Conservation (phyloP, 192 early-diverging fungal genomes). For the Backusella westeae region DNA sequence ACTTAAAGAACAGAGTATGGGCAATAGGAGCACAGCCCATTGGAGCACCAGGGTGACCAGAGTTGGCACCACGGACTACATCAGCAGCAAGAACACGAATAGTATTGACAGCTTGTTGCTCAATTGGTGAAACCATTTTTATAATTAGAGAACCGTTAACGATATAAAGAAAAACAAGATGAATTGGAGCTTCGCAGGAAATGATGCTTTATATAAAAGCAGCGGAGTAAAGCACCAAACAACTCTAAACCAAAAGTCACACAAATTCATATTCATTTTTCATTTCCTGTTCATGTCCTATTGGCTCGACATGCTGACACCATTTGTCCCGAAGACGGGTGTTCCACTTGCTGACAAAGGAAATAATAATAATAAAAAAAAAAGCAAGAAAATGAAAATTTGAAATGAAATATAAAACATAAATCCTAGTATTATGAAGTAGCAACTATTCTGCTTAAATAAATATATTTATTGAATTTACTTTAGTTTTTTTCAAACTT, state of each 20-base stretch:
- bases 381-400: not conserved
- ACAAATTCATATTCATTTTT: not conserved
- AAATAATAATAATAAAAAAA: not conserved
- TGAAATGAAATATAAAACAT: not conserved
- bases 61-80: constrained; percentile 84
- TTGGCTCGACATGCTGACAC: not conserved
- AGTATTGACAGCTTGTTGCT: constrained; percentile 75
- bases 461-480: not conserved
- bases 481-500: not conserved
- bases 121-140: constrained; percentile 44
- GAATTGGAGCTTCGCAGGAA: not conserved
- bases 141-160: not conserved
- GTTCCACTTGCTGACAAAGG: constrained; percentile 1
- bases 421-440: not conserved
- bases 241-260: not conserved
- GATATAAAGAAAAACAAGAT: constrained; percentile 10
- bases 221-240: not conserved
- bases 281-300: not conserved
- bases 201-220: not conserved
- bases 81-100: constrained; percentile 89
- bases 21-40: constrained; percentile 98
- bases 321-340: not conserved
- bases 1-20: constrained; percentile 82
- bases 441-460: not conserved
- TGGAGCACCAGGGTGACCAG: constrained; percentile 96